phyloP scores from a whole-genome alignment of 192 early-diverging fungal genomes.

The Irineochytrium annulatum region DNA sequence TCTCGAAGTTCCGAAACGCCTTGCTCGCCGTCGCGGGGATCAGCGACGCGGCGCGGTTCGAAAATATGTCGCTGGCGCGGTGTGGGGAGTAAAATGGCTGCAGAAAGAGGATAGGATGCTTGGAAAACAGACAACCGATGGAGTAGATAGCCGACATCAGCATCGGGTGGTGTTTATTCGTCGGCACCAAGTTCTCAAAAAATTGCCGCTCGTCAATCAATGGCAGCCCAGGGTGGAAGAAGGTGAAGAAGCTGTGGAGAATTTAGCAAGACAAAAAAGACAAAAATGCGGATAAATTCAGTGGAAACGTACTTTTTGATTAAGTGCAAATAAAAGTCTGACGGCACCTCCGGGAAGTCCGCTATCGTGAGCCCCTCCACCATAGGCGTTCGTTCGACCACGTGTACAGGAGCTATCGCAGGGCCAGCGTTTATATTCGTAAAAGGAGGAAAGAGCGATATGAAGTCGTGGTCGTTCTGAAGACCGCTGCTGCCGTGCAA shows the following conservation, averaged over 20 bases:
- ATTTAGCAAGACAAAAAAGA: neutral
- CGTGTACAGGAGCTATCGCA: too few species aligned
- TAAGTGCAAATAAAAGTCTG: conserved; percentile 29
- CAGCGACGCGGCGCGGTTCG: conserved; percentile 14
- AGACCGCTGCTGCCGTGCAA: too few species aligned
- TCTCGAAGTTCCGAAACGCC: neutral
- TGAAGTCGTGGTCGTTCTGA: too few species aligned
- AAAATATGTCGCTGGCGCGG: conserved; percentile 25
- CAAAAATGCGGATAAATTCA: neutral
- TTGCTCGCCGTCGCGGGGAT: conserved; percentile 5
- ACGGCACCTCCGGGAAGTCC: conserved; percentile 11
- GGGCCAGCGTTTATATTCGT: too few species aligned
- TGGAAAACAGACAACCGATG: conserved; percentile 29
- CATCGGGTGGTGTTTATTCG: conserved; percentile 41
- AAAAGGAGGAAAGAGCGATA: too few species aligned
- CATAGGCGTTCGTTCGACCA: neutral
- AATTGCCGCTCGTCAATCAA: conserved; percentile 31
- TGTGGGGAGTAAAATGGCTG: conserved; percentile 31
- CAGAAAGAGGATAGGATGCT: conserved; percentile 20
- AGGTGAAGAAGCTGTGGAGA: conserved; percentile 28
- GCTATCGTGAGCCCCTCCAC: conserved; percentile 9
- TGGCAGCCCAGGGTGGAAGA: conserved; percentile 30
- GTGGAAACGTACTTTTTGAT: conserved; percentile 6
- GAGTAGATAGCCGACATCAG: conserved; percentile 35
- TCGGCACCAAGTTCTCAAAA: conserved; percentile 29